Percentiles rank a stretch among this genome's conserved stretches.
Evolutionary conservation across 768 basidiomycete genomes (phyloP).

Genomic region (Russula sp.): DNA sequence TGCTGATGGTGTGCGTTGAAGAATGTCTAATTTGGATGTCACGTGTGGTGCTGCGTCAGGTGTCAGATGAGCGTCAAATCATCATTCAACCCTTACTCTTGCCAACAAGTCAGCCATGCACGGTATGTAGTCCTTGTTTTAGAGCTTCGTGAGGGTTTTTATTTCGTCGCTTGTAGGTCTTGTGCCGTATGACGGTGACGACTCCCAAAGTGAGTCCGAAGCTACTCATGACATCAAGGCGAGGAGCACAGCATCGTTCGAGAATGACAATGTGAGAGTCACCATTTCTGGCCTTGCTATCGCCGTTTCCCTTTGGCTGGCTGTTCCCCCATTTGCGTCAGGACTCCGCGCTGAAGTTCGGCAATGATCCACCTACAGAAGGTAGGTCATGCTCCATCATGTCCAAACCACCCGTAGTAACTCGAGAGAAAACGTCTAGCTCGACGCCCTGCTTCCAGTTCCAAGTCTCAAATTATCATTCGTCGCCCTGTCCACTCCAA

Average conservation of each 20-base stretch:
- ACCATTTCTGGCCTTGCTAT: slow-evolving; percentile 28
- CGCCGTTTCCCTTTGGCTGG: slow-evolving; percentile 32
- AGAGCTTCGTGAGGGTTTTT: too few relatives aligned
- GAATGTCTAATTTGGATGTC: not conserved
- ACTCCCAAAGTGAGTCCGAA: slow-evolving; percentile 31
- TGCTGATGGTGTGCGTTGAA: not conserved
- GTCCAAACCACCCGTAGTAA: not conserved
- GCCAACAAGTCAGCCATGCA: slow-evolving; percentile 7
- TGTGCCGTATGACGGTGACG: slow-evolving; percentile 30
- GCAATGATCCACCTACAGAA: slow-evolving; percentile 20
- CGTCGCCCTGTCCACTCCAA: slow-evolving; percentile 27
- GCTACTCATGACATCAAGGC: slow-evolving; percentile 2
- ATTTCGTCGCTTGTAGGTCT: slow-evolving; percentile 21
- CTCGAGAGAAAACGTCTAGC: slow-evolving; percentile 1
- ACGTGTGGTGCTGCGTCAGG: slow-evolving; percentile 8
- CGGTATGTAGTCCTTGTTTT: not conserved
- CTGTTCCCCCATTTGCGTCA: slow-evolving; percentile 29
- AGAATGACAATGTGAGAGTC: slow-evolving; percentile 31
- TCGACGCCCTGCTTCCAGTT: slow-evolving; percentile 10
- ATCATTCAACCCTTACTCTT: not conserved
- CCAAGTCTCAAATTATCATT: slow-evolving; percentile 30
- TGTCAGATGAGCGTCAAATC: not conserved
- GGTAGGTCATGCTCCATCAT: slow-evolving; percentile 5
- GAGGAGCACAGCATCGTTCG: not conserved
- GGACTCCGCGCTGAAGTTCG: slow-evolving; percentile 29